Evolutionary conservation across 2,329 filamentous ascomycete genomes (phyloP), one percentile per base, ranked within the genome.

Genomic region (Calonectria ilicicola): DNA sequence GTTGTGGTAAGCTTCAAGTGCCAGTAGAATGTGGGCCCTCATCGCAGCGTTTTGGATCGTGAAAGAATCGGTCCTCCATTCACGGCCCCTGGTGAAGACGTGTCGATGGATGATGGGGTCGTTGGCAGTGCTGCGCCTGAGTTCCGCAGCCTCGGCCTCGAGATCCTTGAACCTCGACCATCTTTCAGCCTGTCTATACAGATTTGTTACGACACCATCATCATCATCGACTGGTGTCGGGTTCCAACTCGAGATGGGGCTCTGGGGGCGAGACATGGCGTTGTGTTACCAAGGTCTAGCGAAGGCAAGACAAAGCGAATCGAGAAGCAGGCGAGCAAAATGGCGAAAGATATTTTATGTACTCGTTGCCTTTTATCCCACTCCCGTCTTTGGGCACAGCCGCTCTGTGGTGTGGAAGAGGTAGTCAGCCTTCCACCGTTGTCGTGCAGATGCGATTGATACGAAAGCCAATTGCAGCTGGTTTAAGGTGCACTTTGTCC

Each of bases 21-120:
- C 66, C 0, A 15, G 49, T 12, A 17, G 27, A 3, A 75, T 15
- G 21, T 65, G 35, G 10, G 3, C 51, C 26, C 32, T 68, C 74
- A 75, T 75, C 3, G 21, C 6, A 0, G 70, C 23, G 10, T 29
- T 56, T 17, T 75, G 67, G 12, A 75, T 66, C 9, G 72, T 73
- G 4, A 75, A 70, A 0, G 64, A 70, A 1, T 62, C 15, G 1
- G 67, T 75, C 6, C 23, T 15, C 72, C 74, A 74, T 32, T 40
- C 17, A 15, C 66, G 51, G 5, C 74, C 32, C 10, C 32, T 63
- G 2, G 1, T 0, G 8, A 66, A 70, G 0, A 19, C n/a, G 21
- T 68, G 74, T 0, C 72, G 69, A 27, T 68, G 72, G 12, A 74
- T 29, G 5, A 75, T 74, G n/a, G 53, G 53, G 32, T 60, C 53